These are phyloP conservation scores for Neofusicoccum ribis DNA, from an alignment of 2,329 filamentous ascomycete species.

Conservation along the genomic window DNA sequence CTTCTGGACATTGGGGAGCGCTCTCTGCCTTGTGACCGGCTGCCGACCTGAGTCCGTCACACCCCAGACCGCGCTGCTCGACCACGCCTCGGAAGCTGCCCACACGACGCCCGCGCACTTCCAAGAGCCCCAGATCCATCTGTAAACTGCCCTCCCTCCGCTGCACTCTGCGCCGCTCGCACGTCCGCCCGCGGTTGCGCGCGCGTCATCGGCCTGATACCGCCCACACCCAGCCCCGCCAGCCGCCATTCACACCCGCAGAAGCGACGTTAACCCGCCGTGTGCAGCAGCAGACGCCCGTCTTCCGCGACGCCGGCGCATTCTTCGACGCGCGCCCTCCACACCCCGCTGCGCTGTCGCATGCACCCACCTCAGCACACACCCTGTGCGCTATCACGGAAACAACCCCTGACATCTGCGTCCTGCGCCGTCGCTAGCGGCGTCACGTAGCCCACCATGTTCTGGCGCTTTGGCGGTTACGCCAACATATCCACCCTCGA, in stretches of 20 bases:
- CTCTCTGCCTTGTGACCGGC: constrained; percentile 20
- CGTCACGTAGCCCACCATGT: constrained; percentile 67
- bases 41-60: constrained; percentile 18
- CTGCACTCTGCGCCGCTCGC: background rate
- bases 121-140: background rate
- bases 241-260: background rate
- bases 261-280: background rate
- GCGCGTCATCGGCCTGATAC: background rate
- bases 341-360: constrained; percentile 4
- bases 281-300: background rate
- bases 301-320: background rate
- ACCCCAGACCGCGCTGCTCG: constrained; percentile 7
- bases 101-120: background rate
- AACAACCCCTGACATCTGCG: constrained; percentile 8
- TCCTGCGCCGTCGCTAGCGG: constrained; percentile 1
- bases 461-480: constrained; percentile 99
- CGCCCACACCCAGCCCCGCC: constrained; percentile 6
- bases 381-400: background rate
- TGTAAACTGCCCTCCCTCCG: background rate
- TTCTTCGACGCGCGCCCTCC: background rate
- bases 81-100: background rate
- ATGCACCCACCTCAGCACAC: constrained; percentile 6
- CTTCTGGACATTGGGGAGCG: constrained; percentile 14
- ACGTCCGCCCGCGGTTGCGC: background rate
- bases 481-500: constrained; percentile 96